Evolutionary conservation across 306 rosid genomes (phyloP), one percentile per base, ranked within the genome.

Genomic region (Ammopiptanthus mongolicus): DNA sequence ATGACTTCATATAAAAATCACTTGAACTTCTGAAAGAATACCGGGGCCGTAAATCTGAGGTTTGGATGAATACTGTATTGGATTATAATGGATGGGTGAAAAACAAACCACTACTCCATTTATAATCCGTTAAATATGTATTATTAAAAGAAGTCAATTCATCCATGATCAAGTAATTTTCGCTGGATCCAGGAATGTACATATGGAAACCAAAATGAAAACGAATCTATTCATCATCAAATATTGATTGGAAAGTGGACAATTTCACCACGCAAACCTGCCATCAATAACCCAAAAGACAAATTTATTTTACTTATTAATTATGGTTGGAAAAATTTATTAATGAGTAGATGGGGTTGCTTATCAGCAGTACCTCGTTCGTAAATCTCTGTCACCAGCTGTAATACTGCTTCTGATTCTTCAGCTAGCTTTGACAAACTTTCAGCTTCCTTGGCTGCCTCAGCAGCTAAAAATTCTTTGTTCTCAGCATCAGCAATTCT

Each of bases 401-500:
- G 89, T 61, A 91, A 80, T 80, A 83, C 64, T 34, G 84, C 65
- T 28, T 88, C 89, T 2, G 86, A 53, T 5, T 87, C 86, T 82
- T 91, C 98, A 10, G 86, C 88, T 57, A 85, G 37, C 84, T 51
- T 80, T 33, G 87, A 65, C 15, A 86, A 66, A 79, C 81, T 88
- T 66, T 88, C 94, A 6, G 80, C 79, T 60, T 91, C 93, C 86
- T 74, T 83, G 14, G 86, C 81, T 60, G 98, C 92, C 64, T 84
- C 90, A 14, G 92, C 85, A 31, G 98, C 96, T 83, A 89, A 58
- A 72, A 77, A 83, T 10, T 89, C 79, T 75, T 88, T 91, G 71
- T 78, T 80, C 61, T 93, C 94, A 0, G 97, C 97, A 10, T 88
- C 96, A 4, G 94, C 96, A 36, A 93, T 75, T 70, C 83, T 75